phyloP scores from a whole-genome alignment of 805 yeast species.

The Candida piceae region DNA sequence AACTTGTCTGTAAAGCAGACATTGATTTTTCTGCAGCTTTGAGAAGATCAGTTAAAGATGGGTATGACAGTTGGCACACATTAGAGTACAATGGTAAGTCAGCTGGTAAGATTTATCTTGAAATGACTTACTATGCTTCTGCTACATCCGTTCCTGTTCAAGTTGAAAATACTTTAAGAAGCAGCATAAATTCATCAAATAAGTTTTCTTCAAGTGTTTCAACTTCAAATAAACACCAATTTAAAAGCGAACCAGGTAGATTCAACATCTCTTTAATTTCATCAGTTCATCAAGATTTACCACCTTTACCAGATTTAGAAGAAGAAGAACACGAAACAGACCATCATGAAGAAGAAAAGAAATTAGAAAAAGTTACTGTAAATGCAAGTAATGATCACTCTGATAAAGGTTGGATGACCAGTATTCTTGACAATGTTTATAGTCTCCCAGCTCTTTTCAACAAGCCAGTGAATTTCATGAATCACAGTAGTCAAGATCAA shows the following conservation, averaged over 20 bases:
- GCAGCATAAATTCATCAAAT: slow-evolving; percentile 3
- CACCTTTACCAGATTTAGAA: slow-evolving; percentile 14
- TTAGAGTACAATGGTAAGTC: slow-evolving; percentile 60
- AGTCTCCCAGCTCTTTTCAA: slow-evolving; percentile 17
- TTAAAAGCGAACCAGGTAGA: neutral
- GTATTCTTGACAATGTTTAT: slow-evolving; percentile 14
- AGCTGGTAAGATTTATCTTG: slow-evolving; percentile 86
- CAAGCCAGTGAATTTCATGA: slow-evolving; percentile 5
- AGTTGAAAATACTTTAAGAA: slow-evolving; percentile 20
- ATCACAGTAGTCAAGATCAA: neutral
- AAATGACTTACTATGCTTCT: slow-evolving; percentile 83
- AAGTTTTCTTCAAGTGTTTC: neutral
- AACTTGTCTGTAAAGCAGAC: slow-evolving; percentile 76
- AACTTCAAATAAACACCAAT: neutral
- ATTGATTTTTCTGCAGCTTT: slow-evolving; percentile 75
- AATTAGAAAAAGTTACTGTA: neutral
- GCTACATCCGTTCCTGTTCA: slow-evolving; percentile 28
- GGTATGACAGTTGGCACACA: slow-evolving; percentile 82
- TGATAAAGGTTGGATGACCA: slow-evolving; percentile 17
- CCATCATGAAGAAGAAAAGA: neutral
- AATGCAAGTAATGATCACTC: neutral
- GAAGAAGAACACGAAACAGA: neutral
- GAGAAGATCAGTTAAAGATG: slow-evolving; percentile 60
- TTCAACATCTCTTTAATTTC: slow-evolving; percentile 12
- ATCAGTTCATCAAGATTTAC: slow-evolving; percentile 8